Conservation (phyloP, 331 rosid species). For the Arachis monticola region DNA sequence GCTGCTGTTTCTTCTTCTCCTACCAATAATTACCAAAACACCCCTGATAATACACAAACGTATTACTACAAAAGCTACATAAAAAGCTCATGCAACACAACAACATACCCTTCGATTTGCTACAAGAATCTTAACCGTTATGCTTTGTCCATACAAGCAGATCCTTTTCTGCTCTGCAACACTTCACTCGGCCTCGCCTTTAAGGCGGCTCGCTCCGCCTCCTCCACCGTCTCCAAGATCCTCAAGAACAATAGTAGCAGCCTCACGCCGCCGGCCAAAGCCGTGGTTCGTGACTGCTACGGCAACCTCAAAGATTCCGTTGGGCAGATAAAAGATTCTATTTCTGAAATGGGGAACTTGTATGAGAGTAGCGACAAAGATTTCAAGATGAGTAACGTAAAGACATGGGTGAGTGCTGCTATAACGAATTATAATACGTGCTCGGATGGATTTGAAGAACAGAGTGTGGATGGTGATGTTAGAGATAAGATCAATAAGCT, state of each 20-base stretch:
- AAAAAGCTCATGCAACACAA: conserved; percentile 47
- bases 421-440: conserved; percentile 64
- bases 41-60: neutral
- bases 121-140: conserved; percentile 44
- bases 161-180: conserved; percentile 49
- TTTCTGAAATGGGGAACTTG: conserved; percentile 37
- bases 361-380: conserved; percentile 20
- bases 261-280: conserved; percentile 27
- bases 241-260: conserved; percentile 16
- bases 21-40: neutral
- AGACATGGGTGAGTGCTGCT: conserved; percentile 74
- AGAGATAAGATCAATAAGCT: conserved; percentile 39
- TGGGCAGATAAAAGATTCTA: conserved; percentile 49
- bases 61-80: conserved; percentile 30
- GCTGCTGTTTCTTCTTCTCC: neutral
- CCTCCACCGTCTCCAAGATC: conserved; percentile 36
- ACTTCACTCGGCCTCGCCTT: conserved; percentile 47
- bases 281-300: conserved; percentile 52
- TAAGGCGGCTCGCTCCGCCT: conserved; percentile 30
- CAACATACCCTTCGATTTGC: conserved; percentile 55
- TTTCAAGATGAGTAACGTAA: conserved; percentile 44
- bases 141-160: conserved; percentile 46
- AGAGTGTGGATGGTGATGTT: conserved; percentile 42
- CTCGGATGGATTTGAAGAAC: conserved; percentile 55
- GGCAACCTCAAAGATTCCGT: conserved; percentile 45